Base-by-base conservation (phyloP, 441 rosid species). In the Syzygium malaccense region DNA sequence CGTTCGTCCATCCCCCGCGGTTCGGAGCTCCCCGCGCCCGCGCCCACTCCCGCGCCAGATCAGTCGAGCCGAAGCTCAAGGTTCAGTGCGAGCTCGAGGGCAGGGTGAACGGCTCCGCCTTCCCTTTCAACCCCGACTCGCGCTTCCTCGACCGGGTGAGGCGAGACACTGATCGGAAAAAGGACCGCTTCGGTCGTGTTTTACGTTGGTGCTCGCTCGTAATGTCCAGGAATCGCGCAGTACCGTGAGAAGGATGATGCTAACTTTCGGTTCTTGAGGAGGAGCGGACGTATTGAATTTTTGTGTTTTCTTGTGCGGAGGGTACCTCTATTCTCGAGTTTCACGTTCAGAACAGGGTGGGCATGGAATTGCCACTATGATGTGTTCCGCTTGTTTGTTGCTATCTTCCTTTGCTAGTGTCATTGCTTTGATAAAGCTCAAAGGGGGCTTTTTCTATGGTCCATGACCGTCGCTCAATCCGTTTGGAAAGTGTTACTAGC, bases 101-200 rank as follows among this genome's bases (percentile, higher is more conserved):
- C 62, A 95, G 90, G 89, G 91, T 94, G 87, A 95, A 95, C 86
- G 98, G 98, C 66, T 85, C 87, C 84, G 91, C 93, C 58, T 28
- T 90, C 41, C 91, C 94, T 87, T 90, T 93, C 12, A 96, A 96
- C 85, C 88, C 91, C 30, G 97, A 97, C 92, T 85, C 96, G 33
- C 98, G 95, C 88, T 95, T 96, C 93, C 94, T 94, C 89, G 99
- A 96, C 93, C 92, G 98, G 91, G 98, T 97, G 91, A 78, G 84
- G 13, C 84, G 4, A 9, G 51, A 26, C 83, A 0, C 51, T 7
- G 83, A 1, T 3, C 41, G 83, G 83, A 6, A 25, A 45, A 75
- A 58, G 26, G 64, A n/a, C 30, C 19, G n/a, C 45, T 26, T 78
- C 84, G 13, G 84, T 78, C 45, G 83, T 45, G 2, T 45, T 45